Evolutionary conservation across 306 rosid species (phyloP), one percentile per base, ranked within the genome.

Genomic region (Vigna trinervia): DNA sequence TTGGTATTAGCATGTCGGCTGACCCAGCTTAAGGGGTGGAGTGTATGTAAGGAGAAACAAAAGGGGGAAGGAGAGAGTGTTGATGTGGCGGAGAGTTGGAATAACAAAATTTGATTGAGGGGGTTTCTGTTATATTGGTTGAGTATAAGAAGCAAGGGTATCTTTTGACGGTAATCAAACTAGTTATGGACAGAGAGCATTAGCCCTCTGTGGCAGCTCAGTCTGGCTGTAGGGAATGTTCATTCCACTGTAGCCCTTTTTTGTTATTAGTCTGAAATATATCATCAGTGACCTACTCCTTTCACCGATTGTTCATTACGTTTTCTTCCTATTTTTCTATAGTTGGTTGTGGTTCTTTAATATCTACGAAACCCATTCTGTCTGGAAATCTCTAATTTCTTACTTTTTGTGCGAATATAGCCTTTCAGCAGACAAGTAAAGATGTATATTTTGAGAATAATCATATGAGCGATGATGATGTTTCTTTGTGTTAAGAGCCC

Each of bases 391-490:
- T 84, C 23, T 11, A 52, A 75, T 39, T 47, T 19, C 67, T 53
- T 62, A 38, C 20, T 69, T 57, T 30, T 79, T 13, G 36, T 17
- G 17, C 5, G 1, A 39, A 60, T 61, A 36, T 45, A 19, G 45
- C 62, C 26, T 38, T 32, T 8, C 15, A 7, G 19, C 61, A 57
- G 26, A 19, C 7, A 14, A 70, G 68, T 56, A 8, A 64, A 12
- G 57, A 63, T 70, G 28, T 84, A 17, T 17, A 59, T 78, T 72
- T 53, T 73, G 53, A 50, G 62, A 69, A 69, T 69, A 38, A 68
- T 54, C 63, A 19, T 23, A 19, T 23, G 13, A 36, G 19, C 22
- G 64, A 36, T 80, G 41, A 17, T 46, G 50, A 17, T 72, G 57
- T 45, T 34, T 64, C 34, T 50, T 69, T 69, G 30, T 58, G 20